Base-by-base conservation (phyloP, 192 early-diverging fungal species). In the Gaertneriomyces semiglobifer region DNA sequence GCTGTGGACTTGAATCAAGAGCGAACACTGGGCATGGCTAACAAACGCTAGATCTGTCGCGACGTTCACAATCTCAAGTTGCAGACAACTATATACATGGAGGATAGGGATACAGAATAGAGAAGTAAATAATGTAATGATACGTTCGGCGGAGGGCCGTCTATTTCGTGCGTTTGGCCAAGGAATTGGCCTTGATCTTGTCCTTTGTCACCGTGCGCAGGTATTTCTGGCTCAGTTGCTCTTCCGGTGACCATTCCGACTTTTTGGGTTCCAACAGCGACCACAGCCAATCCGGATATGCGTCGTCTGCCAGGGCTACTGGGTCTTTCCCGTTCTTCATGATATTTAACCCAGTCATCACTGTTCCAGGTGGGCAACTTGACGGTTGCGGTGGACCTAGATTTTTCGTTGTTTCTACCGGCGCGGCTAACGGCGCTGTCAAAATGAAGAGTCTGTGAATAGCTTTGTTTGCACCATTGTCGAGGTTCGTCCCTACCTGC, bases 201-300 rank as follows among this genome's bases (percentile, higher is more conserved):
- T 60, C 54, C 62, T 74, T 56, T 16, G 76, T 73, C 69, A 77
- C 47, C 41, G 54, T 67, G 10, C 80, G 58, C 50, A 82, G 33
- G 51, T 79, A 78, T 45, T 70, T 51, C 8, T 69, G 47, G 8
- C 60, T 70, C 9, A 78, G 57, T 59, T 75, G 58, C 59, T 77
- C 75, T 20, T 79, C 72, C 8, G 42, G 51, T 14, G 69, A 42
- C 55, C 43, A 75, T 18, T 68, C 70, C 20, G 43, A 60, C 56
- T 67, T 68, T 62, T 50, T 62, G n/a, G 66, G 48, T n/a, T 93
- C 87, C 40, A 90, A 74, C 45, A 94, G 74, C 7, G 86, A 84
- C 93, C 93, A 98, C n/a, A 98, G 84, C 95, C 95, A 95, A 0
- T 82, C 85, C 5, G 93, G 95, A 62, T 98, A 98, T 65, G 88